A percentile compares a stretch with the other conserved stretches of the same genome.
Conservation (phyloP, 345 rosid genomes). For the Euclidium syriacum region DNA sequence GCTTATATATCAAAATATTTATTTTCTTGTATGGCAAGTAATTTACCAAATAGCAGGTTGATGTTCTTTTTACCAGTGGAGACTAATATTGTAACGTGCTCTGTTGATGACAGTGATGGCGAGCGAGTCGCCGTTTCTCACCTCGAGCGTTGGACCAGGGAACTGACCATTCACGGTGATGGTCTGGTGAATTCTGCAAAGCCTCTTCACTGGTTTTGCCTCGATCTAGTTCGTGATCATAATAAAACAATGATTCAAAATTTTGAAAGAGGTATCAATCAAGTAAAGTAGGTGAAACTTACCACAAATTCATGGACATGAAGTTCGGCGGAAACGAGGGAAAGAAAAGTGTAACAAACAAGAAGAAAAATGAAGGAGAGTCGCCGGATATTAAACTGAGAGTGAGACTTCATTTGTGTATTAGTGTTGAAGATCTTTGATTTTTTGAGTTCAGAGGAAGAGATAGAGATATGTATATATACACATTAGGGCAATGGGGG, state of each 20-base stretch:
- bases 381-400: background rate
- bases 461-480: background rate
- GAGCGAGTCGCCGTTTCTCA: conserved; percentile 53
- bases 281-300: background rate
- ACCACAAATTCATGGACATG: conserved; percentile 8
- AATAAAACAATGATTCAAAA: conserved; percentile 31
- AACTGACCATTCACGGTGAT: conserved; percentile 74
- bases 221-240: no score
- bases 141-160: conserved; percentile 80
- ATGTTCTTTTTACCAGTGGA: conserved; percentile 47
- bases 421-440: background rate
- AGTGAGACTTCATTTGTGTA: background rate
- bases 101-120: conserved; percentile 51
- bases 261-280: background rate
- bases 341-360: background rate
- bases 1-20: background rate
- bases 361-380: background rate
- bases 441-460: background rate
- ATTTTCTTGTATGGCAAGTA: background rate
- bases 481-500: background rate
- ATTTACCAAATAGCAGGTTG: background rate
- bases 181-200: conserved; percentile 78
- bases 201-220: conserved; percentile 71
- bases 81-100: conserved; percentile 55
- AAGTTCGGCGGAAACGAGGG: background rate